Conservation (phyloP, 352 stramenopile species). For the Phytophthora sp. region DNA sequence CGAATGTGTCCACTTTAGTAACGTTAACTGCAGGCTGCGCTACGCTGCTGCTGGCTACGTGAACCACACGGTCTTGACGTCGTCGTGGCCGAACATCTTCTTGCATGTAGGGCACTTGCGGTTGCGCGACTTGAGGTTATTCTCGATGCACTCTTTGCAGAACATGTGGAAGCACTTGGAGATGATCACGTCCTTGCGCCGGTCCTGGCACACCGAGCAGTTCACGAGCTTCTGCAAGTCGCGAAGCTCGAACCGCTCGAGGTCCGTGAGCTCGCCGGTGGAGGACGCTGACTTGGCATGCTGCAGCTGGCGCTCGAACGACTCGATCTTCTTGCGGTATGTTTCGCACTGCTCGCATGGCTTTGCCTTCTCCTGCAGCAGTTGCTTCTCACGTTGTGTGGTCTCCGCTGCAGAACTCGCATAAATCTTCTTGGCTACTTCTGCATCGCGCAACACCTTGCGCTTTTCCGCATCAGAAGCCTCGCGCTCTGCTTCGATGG, state of each 20-base stretch:
- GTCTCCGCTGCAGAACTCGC: conserved; percentile 57
- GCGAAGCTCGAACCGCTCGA: conserved; percentile 81
- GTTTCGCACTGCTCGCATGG: conserved; percentile 66
- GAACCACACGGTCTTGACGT: conserved; percentile 87
- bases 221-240: conserved; percentile 87
- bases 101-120: conserved; percentile 91
- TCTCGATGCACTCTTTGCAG: conserved; percentile 88
- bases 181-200: conserved; percentile 88
- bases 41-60: conserved; percentile 50
- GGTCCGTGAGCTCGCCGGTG: conserved; percentile 59
- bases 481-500: conserved; percentile 61
- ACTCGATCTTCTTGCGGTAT: conserved; percentile 57
- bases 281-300: conserved; percentile 34
- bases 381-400: conserved; percentile 54
- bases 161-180: conserved; percentile 92
- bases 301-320: conserved; percentile 51
- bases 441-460: conserved; percentile 60
- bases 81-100: conserved; percentile 91
- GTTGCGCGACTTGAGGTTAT: conserved; percentile 89
- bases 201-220: conserved; percentile 86
- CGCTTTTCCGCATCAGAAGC: conserved; percentile 56
- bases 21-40: conserved; percentile 10
- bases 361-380: conserved; percentile 60
- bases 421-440: conserved; percentile 72
- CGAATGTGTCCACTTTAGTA: too few relatives aligned